Conservation (phyloP, 78 protist species). For the Diacronema lutheri region DNA sequence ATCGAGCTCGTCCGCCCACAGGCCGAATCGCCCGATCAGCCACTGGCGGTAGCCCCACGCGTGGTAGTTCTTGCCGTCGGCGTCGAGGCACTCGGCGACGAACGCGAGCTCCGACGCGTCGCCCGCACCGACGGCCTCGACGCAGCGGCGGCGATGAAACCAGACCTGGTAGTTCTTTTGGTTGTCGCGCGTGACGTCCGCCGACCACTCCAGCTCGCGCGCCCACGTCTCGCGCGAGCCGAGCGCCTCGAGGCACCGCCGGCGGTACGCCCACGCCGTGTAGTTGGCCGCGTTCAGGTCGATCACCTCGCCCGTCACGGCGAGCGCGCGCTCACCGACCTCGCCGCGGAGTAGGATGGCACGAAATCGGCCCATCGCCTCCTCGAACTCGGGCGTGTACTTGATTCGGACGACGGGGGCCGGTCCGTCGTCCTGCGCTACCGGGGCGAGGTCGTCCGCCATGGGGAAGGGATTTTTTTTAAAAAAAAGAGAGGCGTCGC, state of each 20-base stretch:
- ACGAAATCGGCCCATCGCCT: constrained; percentile 79
- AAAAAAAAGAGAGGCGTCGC: no score
- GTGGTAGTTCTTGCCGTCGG: constrained; percentile 92
- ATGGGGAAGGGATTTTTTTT: no score
- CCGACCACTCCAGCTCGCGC: constrained; percentile 59
- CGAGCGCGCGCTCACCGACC: constrained; percentile 55
- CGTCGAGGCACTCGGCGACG: constrained; percentile 38
- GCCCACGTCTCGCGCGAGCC: background rate
- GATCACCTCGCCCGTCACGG: constrained; percentile 69
- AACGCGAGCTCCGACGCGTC: constrained; percentile 57
- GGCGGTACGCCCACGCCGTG: constrained; percentile 78
- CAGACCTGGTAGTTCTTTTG: constrained; percentile 92
- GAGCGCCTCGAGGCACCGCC: constrained; percentile 41
- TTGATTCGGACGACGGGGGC: constrained; percentile 78
- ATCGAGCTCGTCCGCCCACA: constrained; percentile 64
- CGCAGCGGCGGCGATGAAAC: constrained; percentile 81
- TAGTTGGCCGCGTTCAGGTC: constrained; percentile 81
- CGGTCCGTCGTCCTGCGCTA: constrained; percentile 79
- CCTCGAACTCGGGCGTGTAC: constrained; percentile 61
- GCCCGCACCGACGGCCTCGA: constrained; percentile 43
- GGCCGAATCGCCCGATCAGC: background rate
- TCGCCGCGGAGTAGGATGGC: constrained; percentile 60
- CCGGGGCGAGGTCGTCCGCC: constrained; percentile 79
- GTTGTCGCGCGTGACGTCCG: constrained; percentile 46
- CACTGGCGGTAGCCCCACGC: constrained; percentile 87